Base-by-base conservation (phyloP, 2,329 filamentous ascomycete genomes). In the Sporothrix euskadiensis region DNA sequence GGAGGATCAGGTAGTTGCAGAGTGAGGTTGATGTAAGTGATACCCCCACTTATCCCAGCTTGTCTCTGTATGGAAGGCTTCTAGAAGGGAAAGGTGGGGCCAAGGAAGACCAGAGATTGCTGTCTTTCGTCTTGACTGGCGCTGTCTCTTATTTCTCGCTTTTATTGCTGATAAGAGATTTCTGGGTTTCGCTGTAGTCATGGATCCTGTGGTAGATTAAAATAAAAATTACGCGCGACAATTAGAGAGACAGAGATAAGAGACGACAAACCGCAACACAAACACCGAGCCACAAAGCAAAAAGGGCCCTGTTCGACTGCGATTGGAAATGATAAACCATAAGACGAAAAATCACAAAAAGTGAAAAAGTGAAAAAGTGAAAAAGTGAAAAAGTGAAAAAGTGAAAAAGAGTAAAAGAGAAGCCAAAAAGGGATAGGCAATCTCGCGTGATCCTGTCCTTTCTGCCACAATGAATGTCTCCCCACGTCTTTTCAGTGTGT, bases 21-120 rank as follows among this genome's bases (percentile, higher is more conserved):
- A 10, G 54, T 39, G 68, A 56, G 32, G 49, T 39, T 3, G 68
- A 44, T 57, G 32, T 59, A n/a, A 32, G 66, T 41, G 49, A 56
- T 12, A 8, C 12, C 35, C 35, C 52, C 52, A 69, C 52, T 39
- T 70, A 41, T 71, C 35, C 10, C 56, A 71, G 54, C 32, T 49
- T n/a, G 39, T 44, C 41, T 39, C 56, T 73, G 71, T 69, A 72
- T 22, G 26, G 75, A 75, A 75, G 73, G 56, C 52, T 75, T 75
- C 75, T 73, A 65, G 75, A 75, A 75, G 72, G 57, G 70, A 49
- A 69, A 54, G 54, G 30, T 41, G 66, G 66, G 39, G 47, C 9
- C 5, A 10, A 19, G 4, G 32, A 66, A 16, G n/a, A 10, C 10
- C 44, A 49, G 14, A 49, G n/a, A n/a, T 72, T 52, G 44, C 47